Evolutionary conservation across 495 filamentous ascomycete species (phyloP), one percentile per base, ranked within the genome.

Genomic region (Hyaloscypha finlandica): DNA sequence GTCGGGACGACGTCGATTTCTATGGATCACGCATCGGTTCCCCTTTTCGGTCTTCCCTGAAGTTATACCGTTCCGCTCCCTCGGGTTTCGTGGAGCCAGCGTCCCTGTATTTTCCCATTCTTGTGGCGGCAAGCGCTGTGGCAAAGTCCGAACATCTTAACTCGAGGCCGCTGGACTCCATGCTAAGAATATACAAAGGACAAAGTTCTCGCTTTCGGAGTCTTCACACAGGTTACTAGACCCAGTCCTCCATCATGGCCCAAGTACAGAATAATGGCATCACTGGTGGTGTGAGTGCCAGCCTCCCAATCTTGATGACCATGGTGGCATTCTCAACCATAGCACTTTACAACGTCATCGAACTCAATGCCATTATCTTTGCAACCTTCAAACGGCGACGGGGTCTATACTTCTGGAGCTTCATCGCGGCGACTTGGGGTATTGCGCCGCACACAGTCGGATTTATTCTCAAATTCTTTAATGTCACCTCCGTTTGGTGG

Each of bases 381-480:
- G 59, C 71, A 32, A 79, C 75, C 14, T 84, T 84, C 61, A 72
- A 75, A 65, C 63, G 68, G 6, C 70, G 76, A 68, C 67, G 54
- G 52, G 75, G 73, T 9, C 70, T 81, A 9, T 84, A 84, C 68
- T 84, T 83, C 70, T 83, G 78, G 79, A 76, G 73, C 31, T 74
- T 81, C 54, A 57, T 82, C 11, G 67, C 77, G 14, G 71, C 75
- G 11, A 75, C 78, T 9, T 80, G 80, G 35, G 88, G 86, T 55
- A 79, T 89, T 33, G 75, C 84, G 22, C 80, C 85, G 16, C 86
- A 89, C 69, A 80, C 81, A 5, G 59, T 89, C 12, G 88, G 86
- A n/a, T 88, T 88, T 72, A 71, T 90, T 30, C 76, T 89, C 69
- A 86, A 86, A 64, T 87, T 84, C 71, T 87, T 88, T 70, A 73